phyloP scores from a whole-genome alignment of 495 filamentous ascomycete genomes.

The Lophiostoma macrostomum region DNA sequence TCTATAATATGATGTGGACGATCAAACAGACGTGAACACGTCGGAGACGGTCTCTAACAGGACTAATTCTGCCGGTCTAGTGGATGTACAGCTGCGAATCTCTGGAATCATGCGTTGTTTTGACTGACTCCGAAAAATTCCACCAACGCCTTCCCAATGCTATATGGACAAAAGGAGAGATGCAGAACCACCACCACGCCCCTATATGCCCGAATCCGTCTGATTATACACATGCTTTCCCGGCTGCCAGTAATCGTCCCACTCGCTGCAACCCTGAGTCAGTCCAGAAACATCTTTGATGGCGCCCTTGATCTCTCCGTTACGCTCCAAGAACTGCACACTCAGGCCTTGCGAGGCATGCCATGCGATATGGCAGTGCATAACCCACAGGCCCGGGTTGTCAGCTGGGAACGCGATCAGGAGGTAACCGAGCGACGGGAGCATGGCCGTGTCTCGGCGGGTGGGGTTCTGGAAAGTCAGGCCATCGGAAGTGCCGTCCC shows the following conservation, averaged over 20 bases:
- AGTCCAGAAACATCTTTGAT: slow-evolving; percentile 18
- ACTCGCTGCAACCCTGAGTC: slow-evolving; percentile 30
- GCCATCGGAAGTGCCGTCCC: slow-evolving; percentile 23
- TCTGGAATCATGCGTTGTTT: too few species aligned
- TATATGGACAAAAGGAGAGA: too few species aligned
- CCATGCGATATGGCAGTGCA: slow-evolving; percentile 42
- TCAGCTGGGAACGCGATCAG: slow-evolving; percentile 39
- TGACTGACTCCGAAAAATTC: too few species aligned
- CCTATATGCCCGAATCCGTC: slow-evolving; percentile 30
- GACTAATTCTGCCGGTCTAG: too few species aligned
- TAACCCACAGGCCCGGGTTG: slow-evolving; percentile 35
- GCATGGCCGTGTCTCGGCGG: slow-evolving; percentile 35
- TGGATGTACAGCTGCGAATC: too few species aligned
- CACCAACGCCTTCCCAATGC: too few species aligned
- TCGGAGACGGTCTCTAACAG: too few species aligned
- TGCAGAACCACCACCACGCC: too few species aligned
- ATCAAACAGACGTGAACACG: too few species aligned
- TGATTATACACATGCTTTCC: slow-evolving; percentile 29
- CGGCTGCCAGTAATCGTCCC: slow-evolving; percentile 29
- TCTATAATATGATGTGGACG: too few species aligned
- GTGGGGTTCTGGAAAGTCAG: slow-evolving; percentile 37
- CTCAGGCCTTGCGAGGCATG: slow-evolving; percentile 37
- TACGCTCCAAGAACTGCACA: slow-evolving; percentile 38
- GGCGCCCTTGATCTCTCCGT: slow-evolving; percentile 9
- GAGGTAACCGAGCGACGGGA: slow-evolving; percentile 37